Evolutionary conservation across 306 rosid species (phyloP), one percentile per base, ranked within the genome.

Genomic region (Nissolia schottii): DNA sequence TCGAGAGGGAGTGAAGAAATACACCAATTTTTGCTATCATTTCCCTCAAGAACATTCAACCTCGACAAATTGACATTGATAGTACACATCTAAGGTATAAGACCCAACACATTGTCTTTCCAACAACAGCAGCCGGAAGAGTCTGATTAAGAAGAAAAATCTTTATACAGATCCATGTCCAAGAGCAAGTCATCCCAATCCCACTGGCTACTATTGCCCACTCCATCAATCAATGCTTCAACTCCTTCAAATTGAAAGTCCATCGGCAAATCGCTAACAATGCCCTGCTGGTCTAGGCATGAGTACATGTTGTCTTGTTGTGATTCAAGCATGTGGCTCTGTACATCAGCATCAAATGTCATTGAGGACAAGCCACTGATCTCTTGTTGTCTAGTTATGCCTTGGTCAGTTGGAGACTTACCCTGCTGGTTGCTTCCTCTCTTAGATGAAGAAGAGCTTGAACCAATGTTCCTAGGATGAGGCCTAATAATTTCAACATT

Each of bases 101-200:
- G 46, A 68, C 57, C 28, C 28, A 68, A 22, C 40, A 78, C 2
- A n/a, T 16, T 38, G 51, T 18, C 54, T 29, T 63, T 25, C 45
- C 69, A 27, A 60, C 6, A 43, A n/a, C 9, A 61, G 28, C 29
- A 38, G 48, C n/a, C n/a, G n/a, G 18, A 58, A 29, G 9, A 38
- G 64, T 23, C 46, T 48, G n/a, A n/a, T n/a, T 78, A 71, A 65
- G 69, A 53, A 55, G 64, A 37, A 73, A 73, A 79, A 20, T 66
- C 79, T 45, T 79, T 75, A 71, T 80, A 85, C 35, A 81, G 23
- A 53, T 85, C 89, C 74, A 79, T 67, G 45, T 83, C 90, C 14
- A 82, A 67, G 70, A 83, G 61, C 31, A 81, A 81, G 73, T 85
- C 85, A 77, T 84, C 85, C 93, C 88, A 85, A 65, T 79, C 86